Evolutionary conservation across 805 yeast species (phyloP), one percentile per base, ranked within the genome.

Genomic region (Naumovozyma castellii): DNA sequence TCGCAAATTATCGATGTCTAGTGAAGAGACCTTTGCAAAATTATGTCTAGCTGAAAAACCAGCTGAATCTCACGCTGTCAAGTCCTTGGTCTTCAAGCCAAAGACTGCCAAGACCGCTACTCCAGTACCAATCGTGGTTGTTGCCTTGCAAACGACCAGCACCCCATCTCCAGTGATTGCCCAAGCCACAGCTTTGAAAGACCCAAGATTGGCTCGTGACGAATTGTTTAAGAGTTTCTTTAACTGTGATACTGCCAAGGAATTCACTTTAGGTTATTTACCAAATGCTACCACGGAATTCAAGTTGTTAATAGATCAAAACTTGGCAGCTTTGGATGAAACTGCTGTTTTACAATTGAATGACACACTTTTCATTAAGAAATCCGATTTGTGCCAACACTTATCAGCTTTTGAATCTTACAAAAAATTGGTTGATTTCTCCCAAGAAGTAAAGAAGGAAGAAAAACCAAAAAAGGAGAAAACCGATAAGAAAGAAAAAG

Each of bases 71-170:
- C 70, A 81, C 2, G 67, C 78, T 20, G 73, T 84, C 45, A 86
- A 86, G 63, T 73, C 88, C 3, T 68, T 86, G 45, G 87, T 86
- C 19, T 86, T 86, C 75, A 86, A 86, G 66, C 95, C 95, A 52
- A 86, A 86, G 66, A 84, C 95, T 36, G 80, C 94, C 29, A 86
- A 86, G 57, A 66, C 85, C 36, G 85, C 84, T 37, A 62, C 74
- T 15, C 83, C 92, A 19, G 77, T 82, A 32, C 95, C 96, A 32
- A 72, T 86, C 22, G 74, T 86, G 39, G 84, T 85, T 25, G 72
- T 86, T 54, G 95, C 95, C 5, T 70, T 80, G 43, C 74, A 74
- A 27, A 52, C 78, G 2, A 83, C 94, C 4, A 67, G 69, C 35
- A 84, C 95, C 27, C 84, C 94, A 36, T 63, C 81, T 3, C 67